A percentile compares a stretch with the other conserved stretches of the same genome.
Conservation (phyloP, 2,329 filamentous ascomycete species). For the Cryoendolithus antarcticus region DNA sequence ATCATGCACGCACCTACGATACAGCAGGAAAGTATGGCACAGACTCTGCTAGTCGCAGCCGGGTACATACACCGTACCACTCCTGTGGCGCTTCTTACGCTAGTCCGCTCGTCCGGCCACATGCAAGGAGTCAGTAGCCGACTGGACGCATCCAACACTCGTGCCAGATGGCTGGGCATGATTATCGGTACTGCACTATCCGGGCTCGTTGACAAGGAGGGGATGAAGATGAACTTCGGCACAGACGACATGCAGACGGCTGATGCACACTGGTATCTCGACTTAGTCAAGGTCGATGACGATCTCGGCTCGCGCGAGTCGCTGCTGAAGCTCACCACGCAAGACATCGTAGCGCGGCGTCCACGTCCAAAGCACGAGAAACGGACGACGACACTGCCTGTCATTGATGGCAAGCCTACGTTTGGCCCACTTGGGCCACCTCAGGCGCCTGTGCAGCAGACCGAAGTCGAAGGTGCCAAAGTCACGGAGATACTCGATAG, state of each 20-base stretch:
- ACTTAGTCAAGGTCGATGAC: constrained; percentile 52
- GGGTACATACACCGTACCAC: constrained; percentile 60
- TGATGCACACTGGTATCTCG: constrained; percentile 66
- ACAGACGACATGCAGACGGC: constrained; percentile 62
- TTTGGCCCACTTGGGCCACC: constrained; percentile 20
- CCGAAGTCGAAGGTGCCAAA: constrained; percentile 20
- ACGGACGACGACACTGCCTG: constrained; percentile 7
- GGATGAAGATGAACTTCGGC: constrained; percentile 68
- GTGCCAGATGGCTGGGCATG: constrained; percentile 77
- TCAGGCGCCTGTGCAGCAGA: constrained; percentile 9
- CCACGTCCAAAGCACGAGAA: neutral
- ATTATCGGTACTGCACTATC: constrained; percentile 65
- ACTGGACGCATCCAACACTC: constrained; percentile 60
- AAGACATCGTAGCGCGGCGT: neutral
- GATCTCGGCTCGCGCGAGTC: constrained; percentile 45
- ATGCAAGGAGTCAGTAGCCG: constrained; percentile 74
- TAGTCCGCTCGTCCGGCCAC: constrained; percentile 63
- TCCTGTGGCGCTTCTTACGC: constrained; percentile 53
- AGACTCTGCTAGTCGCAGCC: constrained; percentile 63
- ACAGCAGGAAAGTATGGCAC: constrained; percentile 78
- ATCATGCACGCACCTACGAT: constrained; percentile 74
- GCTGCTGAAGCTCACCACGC: constrained; percentile 25
- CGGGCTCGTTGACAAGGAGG: constrained; percentile 50
- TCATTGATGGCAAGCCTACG: constrained; percentile 18
- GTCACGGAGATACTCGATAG: constrained; percentile 21